Base-by-base conservation (phyloP, 495 filamentous ascomycete species). In the Penicillium odoratum region DNA sequence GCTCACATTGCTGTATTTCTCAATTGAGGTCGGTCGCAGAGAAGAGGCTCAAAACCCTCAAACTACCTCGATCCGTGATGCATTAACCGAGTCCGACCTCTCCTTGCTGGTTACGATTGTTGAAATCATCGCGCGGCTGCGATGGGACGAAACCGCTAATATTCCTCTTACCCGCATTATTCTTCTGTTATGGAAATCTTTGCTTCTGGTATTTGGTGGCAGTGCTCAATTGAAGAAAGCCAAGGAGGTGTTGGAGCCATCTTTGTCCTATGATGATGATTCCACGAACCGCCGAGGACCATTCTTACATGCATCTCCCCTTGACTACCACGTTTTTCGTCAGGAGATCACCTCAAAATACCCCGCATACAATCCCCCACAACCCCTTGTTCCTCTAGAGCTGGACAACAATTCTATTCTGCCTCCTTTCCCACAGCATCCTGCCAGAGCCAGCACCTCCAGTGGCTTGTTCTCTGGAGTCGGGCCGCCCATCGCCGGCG, bases 311-410 rank as follows among this genome's bases (percentile, higher is more conserved):
- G 92, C 94, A 5, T 96, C 93, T 9, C 94, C 95, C 11, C 78
- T 98, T 9, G 95, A 98, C 65, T 98, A 98, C 66, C 93, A 98
- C 67, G 79, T 91, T 11, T 98, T 98, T 67, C 86, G 95, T 28
- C 93, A 98, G 70, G 94, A 98, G 70, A 92, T 98, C 61, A 96
- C 87, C n/a, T 98, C 94, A 0, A 98, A 98, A 75, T 98, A 98
- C 66, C 94, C 94, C 5, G 89, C 95, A 5, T 98, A 98, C 70
- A 87, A 92, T 58, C 93, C 94, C 5, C 95, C 94, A 25, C 87
- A 84, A 28, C 86, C 90, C 1, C 72, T 89, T 11, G 85, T 98
- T 56, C 91, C 93, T 2, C 78, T 98, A 2, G 92, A 98, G 64
- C 79, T 90, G 7, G 92, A 97, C 38, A 90, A 92, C 54, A 93